Base-by-base conservation (phyloP, 345 rosid genomes). In the Rubroshorea leprosula region DNA sequence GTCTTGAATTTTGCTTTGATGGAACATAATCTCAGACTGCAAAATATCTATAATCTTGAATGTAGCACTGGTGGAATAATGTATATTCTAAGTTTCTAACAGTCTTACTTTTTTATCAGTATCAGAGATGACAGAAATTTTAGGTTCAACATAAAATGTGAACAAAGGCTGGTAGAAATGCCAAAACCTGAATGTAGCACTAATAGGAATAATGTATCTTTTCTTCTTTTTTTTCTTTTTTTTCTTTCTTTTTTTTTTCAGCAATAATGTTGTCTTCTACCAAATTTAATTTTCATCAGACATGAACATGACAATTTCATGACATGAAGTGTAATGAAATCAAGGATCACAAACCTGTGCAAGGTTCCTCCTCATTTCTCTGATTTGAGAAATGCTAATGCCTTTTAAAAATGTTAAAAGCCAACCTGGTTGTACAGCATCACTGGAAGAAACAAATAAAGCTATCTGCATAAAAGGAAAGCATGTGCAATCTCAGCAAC, bases 371-470 rank as follows among this genome's bases (percentile, higher is more conserved):
- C 53, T 83, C 80, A 82, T 68, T 41, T 76, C 78, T 72, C 77
- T 80, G 60, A 74, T 66, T 57, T 59, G 82, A 71, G 79, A 59
- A 39, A 72, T 71, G 38, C 60, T 70, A 62, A 90, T 61, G 55
- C 80, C 70, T 71, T 75, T 83, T 48, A 90, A 72, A 63, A 74
- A 85, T 46, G 75, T 76, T 41, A 85, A 43, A 61, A 90, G 79
- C 90, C 89, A 90, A 59, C 96, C 91, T 52, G 86, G 85, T 59
- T 76, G 79, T 58, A 76, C 17, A 25, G 97, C 96, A 72, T 90
- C 87, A 62, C 74, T 80, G 26, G 96, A 85, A 75, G 91, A 87
- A 70, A 80, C 83, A 76, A 85, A 74, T 66, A 90, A 65, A 68
- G 87, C 87, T 54, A 87, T 82, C 96, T 90, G 84, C 80, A 62